Evolutionary conservation across 176 grass and related monocot species (phyloP), one percentile per base, ranked within the genome.

Genomic region (Juncus effusus): DNA sequence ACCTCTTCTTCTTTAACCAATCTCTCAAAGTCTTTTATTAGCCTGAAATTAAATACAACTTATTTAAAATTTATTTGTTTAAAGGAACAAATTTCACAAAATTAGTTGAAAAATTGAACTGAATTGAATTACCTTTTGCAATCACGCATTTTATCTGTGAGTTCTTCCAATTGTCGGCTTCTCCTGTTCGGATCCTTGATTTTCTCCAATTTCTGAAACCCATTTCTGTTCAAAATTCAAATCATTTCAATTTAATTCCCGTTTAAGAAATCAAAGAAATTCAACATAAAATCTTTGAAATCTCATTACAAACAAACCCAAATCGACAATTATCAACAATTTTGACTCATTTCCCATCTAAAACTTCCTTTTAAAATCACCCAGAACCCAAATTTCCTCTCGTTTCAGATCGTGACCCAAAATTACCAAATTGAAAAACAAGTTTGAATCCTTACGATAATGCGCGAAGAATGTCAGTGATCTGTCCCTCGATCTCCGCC

Each of bases 1-100:
- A 58, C 77, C 60, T 82, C 77, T 42, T 82, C 83, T 7, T 82
- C 80, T 68, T 95, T 95, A 59, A 76, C 54, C 66, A 92, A 76
- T 80, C 80, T 84, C 35, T 92, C 93, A 38, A 97, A 97, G 39
- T 92, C 93, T 78, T 97, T 97, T 73, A 97, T 92, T 77, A 97
- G 85, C 53, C 93, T 97, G 76, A 45, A 63, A 51, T 81, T 74
- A 3, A 14, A 64, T 50, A 28, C 65, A 65, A 67, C 39, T 28
- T 3, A 8, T 61, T 10, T 45, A 77, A 56, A 28, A 28, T 28
- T 28, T 1, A 28, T 28, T 28, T 28, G 1, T 28, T 28, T 28
- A 28, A 28, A 28, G 67, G 16, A 16, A 42, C 51, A 15, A 5
- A 74, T 12, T 53, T 56, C 61, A 58, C 28, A 6, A 82, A 75